Percentiles rank a stretch among this genome's conserved stretches.
These are phyloP conservation scores for Trichoderma sp. DNA, from an alignment of 2,329 filamentous ascomycete genomes.

Conservation along the genomic window DNA sequence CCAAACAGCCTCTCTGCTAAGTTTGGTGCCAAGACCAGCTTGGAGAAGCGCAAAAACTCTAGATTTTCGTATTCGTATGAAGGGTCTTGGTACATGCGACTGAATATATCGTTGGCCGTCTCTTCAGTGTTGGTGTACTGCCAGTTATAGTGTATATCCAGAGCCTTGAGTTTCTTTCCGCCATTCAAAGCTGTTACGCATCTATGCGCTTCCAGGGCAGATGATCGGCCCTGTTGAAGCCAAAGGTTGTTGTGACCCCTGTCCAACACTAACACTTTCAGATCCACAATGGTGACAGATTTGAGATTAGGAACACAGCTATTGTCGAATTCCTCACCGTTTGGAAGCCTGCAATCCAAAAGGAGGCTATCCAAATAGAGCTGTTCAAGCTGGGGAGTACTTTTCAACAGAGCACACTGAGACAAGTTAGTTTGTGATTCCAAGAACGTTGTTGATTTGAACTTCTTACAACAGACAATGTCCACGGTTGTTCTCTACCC, in stretches of 20 bases:
- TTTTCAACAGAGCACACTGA: background rate
- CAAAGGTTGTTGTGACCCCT: background rate
- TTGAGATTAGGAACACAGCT: background rate
- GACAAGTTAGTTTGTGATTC: background rate
- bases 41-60: constrained; percentile 30
- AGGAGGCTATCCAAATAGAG: background rate
- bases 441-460: constrained; percentile 35
- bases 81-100: background rate
- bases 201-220: background rate
- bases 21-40: constrained; percentile 27
- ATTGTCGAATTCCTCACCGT: background rate
- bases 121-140: background rate
- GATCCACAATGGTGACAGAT: background rate
- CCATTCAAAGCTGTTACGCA: constrained; percentile 10
- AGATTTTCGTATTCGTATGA: constrained; percentile 26
- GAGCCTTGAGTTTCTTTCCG: constrained; percentile 26
- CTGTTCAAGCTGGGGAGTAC: background rate
- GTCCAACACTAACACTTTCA: background rate
- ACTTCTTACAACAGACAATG: constrained; percentile 14
- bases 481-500: background rate
- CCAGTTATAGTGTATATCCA: constrained; percentile 32
- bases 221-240: background rate
- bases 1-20: constrained; percentile 28
- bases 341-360: background rate
- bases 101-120: background rate